phyloP scores from a whole-genome alignment of 495 filamentous ascomycete species.

The Recurvomyces mirabilis region DNA sequence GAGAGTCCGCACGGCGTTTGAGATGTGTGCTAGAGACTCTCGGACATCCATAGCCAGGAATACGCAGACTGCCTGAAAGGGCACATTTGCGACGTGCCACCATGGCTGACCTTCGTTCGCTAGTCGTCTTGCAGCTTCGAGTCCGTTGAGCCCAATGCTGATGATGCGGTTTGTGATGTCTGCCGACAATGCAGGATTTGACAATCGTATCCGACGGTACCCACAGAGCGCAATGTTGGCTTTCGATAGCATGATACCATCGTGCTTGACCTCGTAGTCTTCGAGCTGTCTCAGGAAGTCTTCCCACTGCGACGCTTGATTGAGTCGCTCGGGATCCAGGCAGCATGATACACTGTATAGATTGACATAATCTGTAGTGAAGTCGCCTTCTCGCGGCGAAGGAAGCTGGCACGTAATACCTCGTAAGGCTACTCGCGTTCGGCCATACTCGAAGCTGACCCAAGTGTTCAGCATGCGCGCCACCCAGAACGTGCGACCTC shows the following conservation, averaged over 20 bases:
- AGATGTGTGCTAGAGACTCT: conserved; percentile 35
- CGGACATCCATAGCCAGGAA: conserved; percentile 40
- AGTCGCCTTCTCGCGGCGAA: conserved; percentile 12
- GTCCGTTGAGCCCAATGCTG: conserved; percentile 15
- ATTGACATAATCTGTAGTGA: conserved; percentile 17
- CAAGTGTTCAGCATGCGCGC: conserved; percentile 38
- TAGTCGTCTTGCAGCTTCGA: conserved; percentile 31
- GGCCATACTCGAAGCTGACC: conserved; percentile 41
- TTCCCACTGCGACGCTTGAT: conserved; percentile 11
- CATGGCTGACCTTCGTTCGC: conserved; percentile 33
- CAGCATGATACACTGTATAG: conserved; percentile 18
- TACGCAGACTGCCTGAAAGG: conserved; percentile 42
- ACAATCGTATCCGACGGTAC: conserved; percentile 35
- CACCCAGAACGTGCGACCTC: conserved; percentile 33
- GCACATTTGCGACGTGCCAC: conserved; percentile 42
- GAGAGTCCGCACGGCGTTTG: conserved; percentile 38
- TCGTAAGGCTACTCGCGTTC: conserved; percentile 34
- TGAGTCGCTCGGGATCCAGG: conserved; percentile 16
- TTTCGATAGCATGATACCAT: conserved; percentile 22
- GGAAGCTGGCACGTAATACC: conserved; percentile 23
- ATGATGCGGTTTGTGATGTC: conserved; percentile 23
- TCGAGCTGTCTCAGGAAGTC: conserved; percentile 14
- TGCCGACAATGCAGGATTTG: conserved; percentile 29
- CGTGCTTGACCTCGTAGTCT: conserved; percentile 29
- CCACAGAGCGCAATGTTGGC: conserved; percentile 39